Conservation (phyloP, 495 filamentous ascomycete genomes). For the Xylaria venustula region DNA sequence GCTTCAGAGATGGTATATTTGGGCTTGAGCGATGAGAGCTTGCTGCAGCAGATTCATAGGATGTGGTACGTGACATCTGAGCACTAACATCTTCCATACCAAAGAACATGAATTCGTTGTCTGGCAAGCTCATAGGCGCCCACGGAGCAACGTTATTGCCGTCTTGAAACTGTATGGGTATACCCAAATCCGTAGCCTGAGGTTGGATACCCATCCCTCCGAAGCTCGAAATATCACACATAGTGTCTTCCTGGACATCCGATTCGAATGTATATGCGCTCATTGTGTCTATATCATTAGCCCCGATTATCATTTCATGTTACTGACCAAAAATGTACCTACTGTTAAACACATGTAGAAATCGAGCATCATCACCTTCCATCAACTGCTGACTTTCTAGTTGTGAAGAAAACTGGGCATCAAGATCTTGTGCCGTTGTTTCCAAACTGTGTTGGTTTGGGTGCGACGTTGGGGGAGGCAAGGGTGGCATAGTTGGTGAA, state of each 20-base stretch:
- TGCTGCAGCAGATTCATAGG: slow-evolving; percentile 26
- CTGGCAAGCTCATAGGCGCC: slow-evolving; percentile 35
- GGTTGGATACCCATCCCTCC: slow-evolving; percentile 17
- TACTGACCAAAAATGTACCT: slow-evolving; percentile 6
- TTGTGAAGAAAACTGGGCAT: slow-evolving; percentile 25
- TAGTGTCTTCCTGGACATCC: slow-evolving; percentile 18
- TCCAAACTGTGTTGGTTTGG: slow-evolving; percentile 15
- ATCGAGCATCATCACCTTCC: slow-evolving; percentile 18
- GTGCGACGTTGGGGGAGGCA: slow-evolving; percentile 25
- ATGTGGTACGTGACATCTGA: slow-evolving; percentile 27
- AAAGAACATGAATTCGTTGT: slow-evolving; percentile 30
- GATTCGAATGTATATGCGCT: slow-evolving; percentile 23
- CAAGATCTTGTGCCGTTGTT: background rate
- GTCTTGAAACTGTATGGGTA: slow-evolving; percentile 31
- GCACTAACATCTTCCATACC: slow-evolving; percentile 35
- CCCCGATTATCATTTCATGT: background rate
- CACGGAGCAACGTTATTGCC: slow-evolving; percentile 36
- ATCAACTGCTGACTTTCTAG: slow-evolving; percentile 26
- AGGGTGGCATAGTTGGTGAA: slow-evolving; percentile 27
- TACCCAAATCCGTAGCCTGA: slow-evolving; percentile 28
- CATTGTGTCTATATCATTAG: slow-evolving; percentile 4
- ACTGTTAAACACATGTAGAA: slow-evolving; percentile 21
- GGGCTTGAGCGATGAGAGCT: slow-evolving; percentile 28
- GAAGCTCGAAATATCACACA: slow-evolving; percentile 19
- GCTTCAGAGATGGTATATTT: slow-evolving; percentile 33